phyloP scores from a whole-genome alignment of 805 yeast genomes.

The Ogataea nonfermentans region DNA sequence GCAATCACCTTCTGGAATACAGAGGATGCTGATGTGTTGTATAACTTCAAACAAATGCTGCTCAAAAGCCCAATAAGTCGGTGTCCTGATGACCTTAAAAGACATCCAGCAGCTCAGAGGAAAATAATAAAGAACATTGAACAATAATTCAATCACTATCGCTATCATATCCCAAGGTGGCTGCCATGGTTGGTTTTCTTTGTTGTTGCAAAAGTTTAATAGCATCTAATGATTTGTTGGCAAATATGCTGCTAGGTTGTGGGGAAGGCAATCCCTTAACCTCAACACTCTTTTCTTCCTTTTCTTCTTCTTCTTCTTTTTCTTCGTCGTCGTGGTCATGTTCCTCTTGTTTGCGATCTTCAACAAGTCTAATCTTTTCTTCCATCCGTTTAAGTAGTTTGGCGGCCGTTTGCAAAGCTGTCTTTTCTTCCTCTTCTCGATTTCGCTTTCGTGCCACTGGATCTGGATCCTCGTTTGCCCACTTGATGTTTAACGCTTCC shows the following conservation, averaged over 20 bases:
- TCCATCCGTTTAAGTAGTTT: constrained; percentile 37
- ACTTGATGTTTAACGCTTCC: constrained; percentile 68
- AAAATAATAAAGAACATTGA: constrained; percentile 18
- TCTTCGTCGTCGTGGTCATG: background rate
- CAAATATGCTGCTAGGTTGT: constrained; percentile 3
- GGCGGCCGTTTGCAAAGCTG: constrained; percentile 53
- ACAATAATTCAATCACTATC: constrained; percentile 10
- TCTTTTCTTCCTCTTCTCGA: constrained; percentile 48
- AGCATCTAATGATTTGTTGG: constrained; percentile 9
- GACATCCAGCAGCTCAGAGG: constrained; percentile 21
- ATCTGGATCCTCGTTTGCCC: constrained; percentile 91
- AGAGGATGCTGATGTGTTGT: constrained; percentile 51
- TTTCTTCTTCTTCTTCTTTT: background rate
- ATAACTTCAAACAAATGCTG: constrained; percentile 50
- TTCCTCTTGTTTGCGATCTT: constrained; percentile 16
- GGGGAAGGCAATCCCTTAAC: constrained; percentile 2
- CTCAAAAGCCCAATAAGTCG: constrained; percentile 37
- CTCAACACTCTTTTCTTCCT: background rate
- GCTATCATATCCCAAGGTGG: constrained; percentile 13
- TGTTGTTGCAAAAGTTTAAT: constrained; percentile 7
- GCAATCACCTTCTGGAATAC: constrained; percentile 71
- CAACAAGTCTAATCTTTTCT: constrained; percentile 26
- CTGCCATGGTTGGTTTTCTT: constrained; percentile 2
- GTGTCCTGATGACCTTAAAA: constrained; percentile 40
- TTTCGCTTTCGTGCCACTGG: constrained; percentile 57